These are phyloP conservation scores for Thymus quinquecostatus DNA, from an alignment of 257 asterid genomes.

Conservation along the genomic window DNA sequence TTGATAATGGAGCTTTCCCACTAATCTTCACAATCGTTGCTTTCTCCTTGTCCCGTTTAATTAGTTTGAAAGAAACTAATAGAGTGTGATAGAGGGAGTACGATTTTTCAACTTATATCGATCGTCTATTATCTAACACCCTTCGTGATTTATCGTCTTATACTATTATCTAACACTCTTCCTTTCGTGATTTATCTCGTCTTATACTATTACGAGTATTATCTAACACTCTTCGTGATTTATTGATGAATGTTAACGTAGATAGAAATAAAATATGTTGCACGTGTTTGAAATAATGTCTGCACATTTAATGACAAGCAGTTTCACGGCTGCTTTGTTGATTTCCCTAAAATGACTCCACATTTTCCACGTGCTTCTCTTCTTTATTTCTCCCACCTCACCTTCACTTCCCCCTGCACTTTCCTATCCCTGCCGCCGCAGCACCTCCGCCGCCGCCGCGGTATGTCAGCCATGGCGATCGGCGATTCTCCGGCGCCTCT, in stretches of 20 bases:
- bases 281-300: constrained; percentile 14
- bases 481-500: constrained; percentile 35
- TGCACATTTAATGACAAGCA: constrained; percentile 8
- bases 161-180: no score
- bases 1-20: background rate
- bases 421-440: constrained; percentile 25
- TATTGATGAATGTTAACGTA: no score
- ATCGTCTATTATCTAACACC: no score
- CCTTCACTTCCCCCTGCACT: constrained; percentile 36
- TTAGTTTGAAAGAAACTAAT: no score
- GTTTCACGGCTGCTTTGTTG: constrained; percentile 6
- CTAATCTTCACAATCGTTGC: background rate
- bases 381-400: constrained; percentile 14
- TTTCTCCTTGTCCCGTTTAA: no score
- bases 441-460: constrained; percentile 25
- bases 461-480: constrained; percentile 42
- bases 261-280: constrained; percentile 1
- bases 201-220: no score
- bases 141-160: no score
- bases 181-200: no score
- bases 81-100: no score
- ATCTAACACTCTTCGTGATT: no score
- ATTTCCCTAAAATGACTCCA: constrained; percentile 4
- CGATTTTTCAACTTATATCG: no score
- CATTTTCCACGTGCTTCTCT: constrained; percentile 44